A percentile compares a stretch with the other conserved stretches of the same genome.
These are phyloP conservation scores for Dothideomycetes sp. DNA, from an alignment of 2,329 filamentous ascomycete genomes.

Conservation along the genomic window DNA sequence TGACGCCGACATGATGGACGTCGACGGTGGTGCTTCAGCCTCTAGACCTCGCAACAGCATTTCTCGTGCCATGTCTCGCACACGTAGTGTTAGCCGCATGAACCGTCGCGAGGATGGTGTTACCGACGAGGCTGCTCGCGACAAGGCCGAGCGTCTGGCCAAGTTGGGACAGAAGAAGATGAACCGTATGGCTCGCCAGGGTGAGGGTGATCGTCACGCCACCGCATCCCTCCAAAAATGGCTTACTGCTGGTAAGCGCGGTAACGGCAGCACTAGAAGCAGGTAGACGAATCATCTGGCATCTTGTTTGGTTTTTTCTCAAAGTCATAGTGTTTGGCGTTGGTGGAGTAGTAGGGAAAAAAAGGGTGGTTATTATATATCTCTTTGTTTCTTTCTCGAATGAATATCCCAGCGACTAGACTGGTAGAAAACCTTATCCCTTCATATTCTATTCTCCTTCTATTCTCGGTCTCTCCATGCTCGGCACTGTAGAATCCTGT, in stretches of 20 bases:
- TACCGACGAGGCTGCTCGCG: constrained; percentile 53
- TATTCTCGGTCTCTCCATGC: too few relatives aligned
- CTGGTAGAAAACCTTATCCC: constrained; percentile 1
- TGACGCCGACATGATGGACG: constrained; percentile 67
- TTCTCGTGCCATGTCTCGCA: constrained; percentile 61
- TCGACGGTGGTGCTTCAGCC: constrained; percentile 31
- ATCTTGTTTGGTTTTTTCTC: neutral
- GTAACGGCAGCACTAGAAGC: constrained; percentile 77
- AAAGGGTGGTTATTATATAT: constrained; percentile 7
- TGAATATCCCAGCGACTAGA: constrained; percentile 1
- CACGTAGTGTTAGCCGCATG: constrained; percentile 50
- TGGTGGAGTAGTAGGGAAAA: constrained; percentile 12
- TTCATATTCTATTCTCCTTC: neutral
- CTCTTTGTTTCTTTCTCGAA: neutral
- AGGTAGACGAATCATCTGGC: constrained; percentile 19
- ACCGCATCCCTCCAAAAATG: constrained; percentile 78
- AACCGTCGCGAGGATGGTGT: constrained; percentile 74
- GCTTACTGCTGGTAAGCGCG: constrained; percentile 86
- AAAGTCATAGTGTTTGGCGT: constrained; percentile 10
- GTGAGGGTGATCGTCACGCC: constrained; percentile 89
- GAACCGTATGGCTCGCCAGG: constrained; percentile 95
- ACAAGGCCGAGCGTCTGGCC: constrained; percentile 74
- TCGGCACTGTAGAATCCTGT: too few relatives aligned
- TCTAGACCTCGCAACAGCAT: constrained; percentile 22
- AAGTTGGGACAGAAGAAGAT: constrained; percentile 96